Percentiles rank a stretch among this genome's conserved stretches.
phyloP scores from a whole-genome alignment of 1,284 basidiomycete genomes.

The Melampsora americana region DNA sequence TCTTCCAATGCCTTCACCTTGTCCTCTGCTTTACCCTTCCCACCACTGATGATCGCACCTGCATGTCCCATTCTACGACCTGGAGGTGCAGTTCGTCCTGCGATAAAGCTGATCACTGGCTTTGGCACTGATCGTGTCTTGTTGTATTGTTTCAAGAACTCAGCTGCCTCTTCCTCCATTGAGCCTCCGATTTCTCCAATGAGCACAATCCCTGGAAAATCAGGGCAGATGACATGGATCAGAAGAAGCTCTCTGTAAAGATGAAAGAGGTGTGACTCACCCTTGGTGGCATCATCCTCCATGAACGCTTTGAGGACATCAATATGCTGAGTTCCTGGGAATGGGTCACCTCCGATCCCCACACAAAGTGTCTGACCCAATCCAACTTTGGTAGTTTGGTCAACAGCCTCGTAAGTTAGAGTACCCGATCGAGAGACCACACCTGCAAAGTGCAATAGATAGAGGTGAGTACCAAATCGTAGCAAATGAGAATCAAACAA shows the following conservation, averaged over 20 bases:
- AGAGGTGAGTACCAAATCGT: not conserved
- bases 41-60: constrained; percentile 95
- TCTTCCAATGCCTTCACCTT: constrained; percentile 91
- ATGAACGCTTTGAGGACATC: constrained; percentile 97
- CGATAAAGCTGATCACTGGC: constrained; percentile 97
- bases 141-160: constrained; percentile 81
- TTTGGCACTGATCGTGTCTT: constrained; percentile 81
- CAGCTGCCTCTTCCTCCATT: constrained; percentile 99
- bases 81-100: constrained; percentile 88
- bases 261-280: constrained; percentile 52
- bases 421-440: constrained; percentile 97
- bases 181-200: constrained; percentile 99
- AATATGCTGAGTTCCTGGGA: constrained; percentile 92
- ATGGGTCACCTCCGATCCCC: constrained; percentile 98
- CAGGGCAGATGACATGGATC: not conserved
- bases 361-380: constrained; percentile 95
- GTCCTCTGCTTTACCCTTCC: constrained; percentile 92
- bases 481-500: not conserved
- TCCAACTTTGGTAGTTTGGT: constrained; percentile 90
- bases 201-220: constrained; percentile 76
- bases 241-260: constrained; percentile 45
- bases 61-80: constrained; percentile 98
- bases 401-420: constrained; percentile 85
- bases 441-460: constrained; percentile 63
- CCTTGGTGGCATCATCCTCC: constrained; percentile 85